Evolutionary conservation across 148 eudicot species (phyloP).

Genomic region (Spergularia bocconei): DNA sequence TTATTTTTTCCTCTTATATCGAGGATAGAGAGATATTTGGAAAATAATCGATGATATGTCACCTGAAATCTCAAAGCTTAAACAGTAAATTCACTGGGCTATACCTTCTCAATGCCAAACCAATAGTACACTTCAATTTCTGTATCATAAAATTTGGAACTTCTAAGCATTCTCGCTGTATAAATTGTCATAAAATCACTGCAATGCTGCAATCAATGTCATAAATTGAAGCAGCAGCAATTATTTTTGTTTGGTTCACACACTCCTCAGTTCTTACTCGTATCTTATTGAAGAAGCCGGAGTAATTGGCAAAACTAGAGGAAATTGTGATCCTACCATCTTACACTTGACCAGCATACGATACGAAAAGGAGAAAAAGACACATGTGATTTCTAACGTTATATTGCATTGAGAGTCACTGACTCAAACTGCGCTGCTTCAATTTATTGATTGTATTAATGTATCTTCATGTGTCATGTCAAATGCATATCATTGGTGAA

Average conservation of each 20-base stretch:
- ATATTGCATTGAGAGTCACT: no score
- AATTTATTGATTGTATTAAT: no score
- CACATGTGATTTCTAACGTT: neutral
- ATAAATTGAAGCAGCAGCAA: constrained; percentile 1
- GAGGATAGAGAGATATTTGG: no score
- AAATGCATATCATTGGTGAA: no score
- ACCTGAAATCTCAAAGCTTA: neutral
- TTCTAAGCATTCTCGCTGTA: constrained; percentile 17
- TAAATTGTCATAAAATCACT: constrained; percentile 1
- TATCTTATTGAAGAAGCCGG: no score
- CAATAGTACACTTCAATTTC: no score
- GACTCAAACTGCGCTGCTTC: no score
- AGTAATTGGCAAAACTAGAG: constrained; percentile 4
- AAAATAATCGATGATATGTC: no score
- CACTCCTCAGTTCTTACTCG: no score
- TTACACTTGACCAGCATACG: constrained; percentile 3
- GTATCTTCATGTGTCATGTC: neutral
- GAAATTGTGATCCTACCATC: constrained; percentile 10
- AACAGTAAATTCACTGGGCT: neutral
- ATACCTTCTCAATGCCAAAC: neutral
- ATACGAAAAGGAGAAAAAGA: neutral
- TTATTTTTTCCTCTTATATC: no score
- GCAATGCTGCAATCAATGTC: constrained; percentile 19
- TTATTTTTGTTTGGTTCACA: no score
- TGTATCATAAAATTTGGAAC: constrained; percentile 10